Evolutionary conservation across 805 yeast species (phyloP).

Genomic region (Saccharomyces mikatae): DNA sequence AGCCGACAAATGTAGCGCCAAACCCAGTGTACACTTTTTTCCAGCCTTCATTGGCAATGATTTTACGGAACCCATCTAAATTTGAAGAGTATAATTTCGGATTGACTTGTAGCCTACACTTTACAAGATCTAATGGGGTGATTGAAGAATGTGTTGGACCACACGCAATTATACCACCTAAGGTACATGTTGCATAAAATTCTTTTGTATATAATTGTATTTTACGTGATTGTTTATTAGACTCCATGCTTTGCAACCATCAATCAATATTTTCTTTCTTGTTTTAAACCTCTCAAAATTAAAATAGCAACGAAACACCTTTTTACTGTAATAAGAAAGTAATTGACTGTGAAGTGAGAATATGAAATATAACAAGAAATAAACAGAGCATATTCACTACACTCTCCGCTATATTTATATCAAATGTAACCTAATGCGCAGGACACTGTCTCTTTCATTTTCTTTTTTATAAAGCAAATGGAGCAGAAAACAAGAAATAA

Average conservation of each 20-base stretch:
- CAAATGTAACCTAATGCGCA: background rate
- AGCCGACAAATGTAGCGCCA: constrained; percentile 89
- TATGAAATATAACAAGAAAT: background rate
- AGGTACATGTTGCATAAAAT: constrained; percentile 39
- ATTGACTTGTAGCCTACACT: constrained; percentile 87
- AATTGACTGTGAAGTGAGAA: background rate
- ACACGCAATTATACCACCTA: constrained; percentile 73
- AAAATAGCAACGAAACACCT: background rate
- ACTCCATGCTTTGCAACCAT: background rate
- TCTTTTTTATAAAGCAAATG: background rate
- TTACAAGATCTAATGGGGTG: constrained; percentile 88
- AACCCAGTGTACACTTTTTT: constrained; percentile 77
- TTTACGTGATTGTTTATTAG: constrained; percentile 4
- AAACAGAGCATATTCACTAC: background rate
- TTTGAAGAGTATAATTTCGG: constrained; percentile 65
- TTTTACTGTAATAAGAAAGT: too few species aligned
- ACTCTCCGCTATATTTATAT: background rate
- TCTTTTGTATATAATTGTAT: constrained; percentile 22
- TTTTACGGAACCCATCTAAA: constrained; percentile 71
- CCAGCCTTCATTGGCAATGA: constrained; percentile 64
- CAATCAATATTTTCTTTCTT: background rate
- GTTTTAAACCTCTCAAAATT: background rate
- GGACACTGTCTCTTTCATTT: background rate
- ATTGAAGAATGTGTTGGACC: constrained; percentile 95
- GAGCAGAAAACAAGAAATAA: background rate